phyloP scores from a whole-genome alignment of 2,329 filamentous ascomycete genomes.

The Trichoderma sp. region DNA sequence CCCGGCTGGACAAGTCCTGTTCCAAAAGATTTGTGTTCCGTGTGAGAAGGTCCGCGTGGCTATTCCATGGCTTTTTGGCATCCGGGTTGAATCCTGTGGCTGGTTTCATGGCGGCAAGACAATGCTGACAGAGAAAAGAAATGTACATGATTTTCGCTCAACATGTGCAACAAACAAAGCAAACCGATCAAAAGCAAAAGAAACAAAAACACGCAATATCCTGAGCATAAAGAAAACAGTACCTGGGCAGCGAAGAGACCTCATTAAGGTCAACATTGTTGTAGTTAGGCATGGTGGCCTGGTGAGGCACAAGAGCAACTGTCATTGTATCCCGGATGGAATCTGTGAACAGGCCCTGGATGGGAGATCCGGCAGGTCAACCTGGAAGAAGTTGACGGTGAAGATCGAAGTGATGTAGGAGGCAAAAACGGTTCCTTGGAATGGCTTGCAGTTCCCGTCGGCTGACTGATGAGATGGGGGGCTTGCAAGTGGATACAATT shows the following conservation, averaged over 20 bases:
- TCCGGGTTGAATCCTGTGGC: slow-evolving; percentile 22
- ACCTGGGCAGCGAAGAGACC: slow-evolving; percentile 60
- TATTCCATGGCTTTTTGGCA: slow-evolving; percentile 20
- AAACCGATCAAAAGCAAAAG: slow-evolving; percentile 23
- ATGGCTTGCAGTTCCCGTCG: slow-evolving; percentile 20
- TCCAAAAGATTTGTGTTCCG: slow-evolving; percentile 13
- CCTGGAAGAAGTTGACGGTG: slow-evolving; percentile 23
- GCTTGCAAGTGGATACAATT: slow-evolving; percentile 25
- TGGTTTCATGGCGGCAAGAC: slow-evolving; percentile 25
- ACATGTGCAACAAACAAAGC: slow-evolving; percentile 29
- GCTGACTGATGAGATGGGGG: slow-evolving; percentile 19
- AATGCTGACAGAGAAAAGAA: slow-evolving; percentile 24
- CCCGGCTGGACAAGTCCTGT: slow-evolving; percentile 34
- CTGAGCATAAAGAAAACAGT: slow-evolving; percentile 48
- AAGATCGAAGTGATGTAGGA: slow-evolving; percentile 23
- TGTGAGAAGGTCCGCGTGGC: slow-evolving; percentile 13
- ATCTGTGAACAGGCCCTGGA: slow-evolving; percentile 29
- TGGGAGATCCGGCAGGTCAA: slow-evolving; percentile 30
- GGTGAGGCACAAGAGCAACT: slow-evolving; percentile 46
- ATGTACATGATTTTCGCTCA: slow-evolving; percentile 32
- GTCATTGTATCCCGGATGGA: slow-evolving; percentile 46
- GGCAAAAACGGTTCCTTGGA: slow-evolving; percentile 23
- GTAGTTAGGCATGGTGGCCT: slow-evolving; percentile 53
- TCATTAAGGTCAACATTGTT: slow-evolving; percentile 54
- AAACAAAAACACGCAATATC: slow-evolving; percentile 29